These are phyloP conservation scores for Anisogramma anomala DNA, from an alignment of 2,329 filamentous ascomycete genomes.

Conservation along the genomic window DNA sequence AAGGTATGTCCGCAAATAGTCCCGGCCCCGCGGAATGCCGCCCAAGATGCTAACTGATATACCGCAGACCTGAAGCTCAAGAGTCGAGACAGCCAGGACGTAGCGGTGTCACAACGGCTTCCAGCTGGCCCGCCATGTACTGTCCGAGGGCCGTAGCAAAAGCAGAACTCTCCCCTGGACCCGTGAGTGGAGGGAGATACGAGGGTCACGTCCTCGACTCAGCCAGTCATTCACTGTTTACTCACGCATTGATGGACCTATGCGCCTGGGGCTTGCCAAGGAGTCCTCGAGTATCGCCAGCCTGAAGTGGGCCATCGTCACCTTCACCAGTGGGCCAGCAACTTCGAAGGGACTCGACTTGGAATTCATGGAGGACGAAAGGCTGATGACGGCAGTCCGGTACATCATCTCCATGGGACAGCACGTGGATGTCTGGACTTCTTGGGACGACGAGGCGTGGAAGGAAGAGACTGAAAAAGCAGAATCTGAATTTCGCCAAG, in stretches of 20 bases:
- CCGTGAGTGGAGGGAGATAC: background rate
- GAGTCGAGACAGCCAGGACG: background rate
- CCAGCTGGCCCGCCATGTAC: constrained; percentile 1
- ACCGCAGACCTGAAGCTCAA: background rate
- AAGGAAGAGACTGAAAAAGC: background rate
- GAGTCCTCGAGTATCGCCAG: background rate
- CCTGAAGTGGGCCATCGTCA: constrained; percentile 11
- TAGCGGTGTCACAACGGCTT: background rate
- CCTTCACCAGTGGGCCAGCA: constrained; percentile 2
- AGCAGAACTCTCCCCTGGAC: constrained; percentile 11
- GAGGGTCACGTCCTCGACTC: background rate
- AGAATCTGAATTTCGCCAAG: background rate
- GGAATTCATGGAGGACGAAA: background rate
- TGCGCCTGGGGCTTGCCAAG: background rate
- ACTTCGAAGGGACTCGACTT: background rate
- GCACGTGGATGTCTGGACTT: constrained; percentile 9
- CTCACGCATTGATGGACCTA: constrained; percentile 4
- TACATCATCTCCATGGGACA: constrained; percentile 2
- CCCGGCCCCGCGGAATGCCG: too few species aligned
- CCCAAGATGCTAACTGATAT: background rate
- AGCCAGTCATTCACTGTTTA: constrained; percentile 10
- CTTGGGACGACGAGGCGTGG: background rate
- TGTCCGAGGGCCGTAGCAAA: background rate
- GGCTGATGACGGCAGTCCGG: constrained; percentile 1
- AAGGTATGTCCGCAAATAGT: background rate